These are phyloP conservation scores for Papiliotrema nemorosa DNA, from an alignment of 1,284 basidiomycete genomes.

Conservation along the genomic window DNA sequence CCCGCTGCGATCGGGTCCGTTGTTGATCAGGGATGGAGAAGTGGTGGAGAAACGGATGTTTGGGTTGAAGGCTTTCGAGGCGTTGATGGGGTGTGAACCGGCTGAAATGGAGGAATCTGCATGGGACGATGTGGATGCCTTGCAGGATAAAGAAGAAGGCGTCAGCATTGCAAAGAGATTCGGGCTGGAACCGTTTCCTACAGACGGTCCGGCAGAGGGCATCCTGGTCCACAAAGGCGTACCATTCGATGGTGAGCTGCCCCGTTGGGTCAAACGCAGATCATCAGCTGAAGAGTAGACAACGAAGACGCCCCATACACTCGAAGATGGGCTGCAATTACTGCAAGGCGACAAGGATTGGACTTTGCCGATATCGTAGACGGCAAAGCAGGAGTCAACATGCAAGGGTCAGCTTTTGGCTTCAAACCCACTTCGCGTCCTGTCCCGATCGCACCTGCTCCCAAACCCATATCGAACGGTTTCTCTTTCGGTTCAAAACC, in stretches of 20 bases:
- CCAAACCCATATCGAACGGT: no score
- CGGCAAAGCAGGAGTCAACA: conserved; percentile 54
- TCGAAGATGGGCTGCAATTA: conserved; percentile 65
- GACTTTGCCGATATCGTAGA: conserved; percentile 73
- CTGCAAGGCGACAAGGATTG: conserved; percentile 62
- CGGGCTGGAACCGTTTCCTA: conserved; percentile 38
- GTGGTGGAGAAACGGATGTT: conserved; percentile 39
- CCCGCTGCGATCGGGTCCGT: conserved; percentile 39
- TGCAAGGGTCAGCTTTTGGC: no score
- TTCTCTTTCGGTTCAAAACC: no score
- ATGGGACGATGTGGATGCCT: conserved; percentile 40
- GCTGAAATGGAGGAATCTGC: conserved; percentile 44
- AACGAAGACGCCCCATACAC: conserved; percentile 64
- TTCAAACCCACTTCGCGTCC: no score
- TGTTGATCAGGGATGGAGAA: conserved; percentile 35
- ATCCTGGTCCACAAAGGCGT: conserved; percentile 59
- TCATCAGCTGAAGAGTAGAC: conserved; percentile 52
- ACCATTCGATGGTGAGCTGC: conserved; percentile 57
- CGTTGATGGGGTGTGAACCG: conserved; percentile 51
- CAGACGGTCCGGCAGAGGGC: conserved; percentile 28
- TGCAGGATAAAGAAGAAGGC: conserved; percentile 26
- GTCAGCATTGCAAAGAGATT: conserved; percentile 35
- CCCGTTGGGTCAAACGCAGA: neutral
- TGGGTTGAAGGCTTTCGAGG: conserved; percentile 34
- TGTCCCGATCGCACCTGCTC: no score